Evolutionary conservation across 2,329 filamentous ascomycete genomes (phyloP).

Genomic region (Ophiosphaerella korrae): DNA sequence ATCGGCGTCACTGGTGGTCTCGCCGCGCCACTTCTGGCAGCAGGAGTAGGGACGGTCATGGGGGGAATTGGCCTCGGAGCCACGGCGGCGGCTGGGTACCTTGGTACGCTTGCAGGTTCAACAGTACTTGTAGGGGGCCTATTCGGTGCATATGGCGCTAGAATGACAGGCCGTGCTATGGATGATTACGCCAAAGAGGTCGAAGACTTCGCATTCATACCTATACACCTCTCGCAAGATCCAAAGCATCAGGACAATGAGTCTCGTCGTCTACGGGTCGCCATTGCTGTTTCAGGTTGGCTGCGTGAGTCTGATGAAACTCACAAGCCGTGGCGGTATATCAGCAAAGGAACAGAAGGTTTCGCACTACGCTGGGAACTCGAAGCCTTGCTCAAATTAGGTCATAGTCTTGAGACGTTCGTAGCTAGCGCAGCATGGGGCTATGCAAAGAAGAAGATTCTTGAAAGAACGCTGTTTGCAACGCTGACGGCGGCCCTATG

Average conservation of each 20-base stretch:
- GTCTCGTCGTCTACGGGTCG: conserved; percentile 68
- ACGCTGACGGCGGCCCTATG: conserved; percentile 55
- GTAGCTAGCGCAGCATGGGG: conserved; percentile 82
- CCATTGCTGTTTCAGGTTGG: conserved; percentile 84
- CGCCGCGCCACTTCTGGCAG: conserved; percentile 75
- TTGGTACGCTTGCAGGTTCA: conserved; percentile 81
- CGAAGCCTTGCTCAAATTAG: conserved; percentile 76
- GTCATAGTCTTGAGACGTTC: conserved; percentile 75
- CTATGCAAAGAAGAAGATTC: conserved; percentile 73
- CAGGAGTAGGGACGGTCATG: conserved; percentile 79
- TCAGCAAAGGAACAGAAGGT: conserved; percentile 75
- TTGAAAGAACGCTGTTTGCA: conserved; percentile 63
- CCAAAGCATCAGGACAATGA: conserved; percentile 58
- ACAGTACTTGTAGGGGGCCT: conserved; percentile 79
- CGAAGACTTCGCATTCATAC: conserved; percentile 85
- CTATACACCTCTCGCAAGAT: conserved; percentile 56
- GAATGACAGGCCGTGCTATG: conserved; percentile 84
- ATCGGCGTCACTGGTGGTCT: conserved; percentile 84
- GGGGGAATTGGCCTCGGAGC: conserved; percentile 76
- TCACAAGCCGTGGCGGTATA: conserved; percentile 75
- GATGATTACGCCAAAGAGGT: conserved; percentile 86
- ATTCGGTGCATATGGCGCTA: conserved; percentile 88
- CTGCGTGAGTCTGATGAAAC: conserved; percentile 73
- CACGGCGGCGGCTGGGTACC: conserved; percentile 74
- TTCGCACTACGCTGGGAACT: conserved; percentile 87